Percentiles rank a stretch among this genome's conserved stretches.
Evolutionary conservation across 305 asterid genomes (phyloP).

Genomic region (Fraxinus floribunda): DNA sequence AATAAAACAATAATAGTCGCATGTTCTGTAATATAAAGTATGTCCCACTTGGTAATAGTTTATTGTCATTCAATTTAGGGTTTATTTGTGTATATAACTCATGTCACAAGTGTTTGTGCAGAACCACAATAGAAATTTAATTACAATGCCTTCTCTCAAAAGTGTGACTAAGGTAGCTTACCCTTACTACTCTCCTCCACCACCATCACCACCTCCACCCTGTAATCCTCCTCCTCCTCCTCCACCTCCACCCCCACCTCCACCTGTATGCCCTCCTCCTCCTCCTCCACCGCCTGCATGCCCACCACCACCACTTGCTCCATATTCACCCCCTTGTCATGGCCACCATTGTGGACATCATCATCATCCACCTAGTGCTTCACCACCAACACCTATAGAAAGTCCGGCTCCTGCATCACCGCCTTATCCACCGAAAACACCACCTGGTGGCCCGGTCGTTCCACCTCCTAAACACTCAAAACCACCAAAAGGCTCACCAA

Average conservation of each 20-base stretch:
- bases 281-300: constrained; percentile 14
- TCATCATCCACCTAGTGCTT: constrained; percentile 29
- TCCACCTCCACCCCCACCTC: constrained; percentile 29
- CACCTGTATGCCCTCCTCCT: constrained; percentile 8
- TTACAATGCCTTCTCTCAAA: constrained; percentile 38
- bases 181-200: constrained; percentile 48
- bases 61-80: neutral
- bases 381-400: constrained; percentile 27
- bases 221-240: constrained; percentile 13
- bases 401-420: constrained; percentile 9
- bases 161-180: constrained; percentile 36
- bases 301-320: neutral
- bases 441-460: constrained; percentile 7
- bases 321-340: constrained; percentile 12
- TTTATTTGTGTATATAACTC: constrained; percentile 19
- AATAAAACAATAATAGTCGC: neutral
- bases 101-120: neutral
- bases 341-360: constrained; percentile 32
- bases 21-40: neutral
- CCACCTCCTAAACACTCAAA: neutral
- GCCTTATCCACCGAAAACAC: constrained; percentile 23
- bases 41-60: constrained; percentile 23
- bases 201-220: constrained; percentile 35
- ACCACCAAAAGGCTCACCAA: constrained; percentile 12
- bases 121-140: neutral